These are phyloP conservation scores for Rutstroemia sp. DNA, from an alignment of 2,329 filamentous ascomycete genomes.

Conservation along the genomic window DNA sequence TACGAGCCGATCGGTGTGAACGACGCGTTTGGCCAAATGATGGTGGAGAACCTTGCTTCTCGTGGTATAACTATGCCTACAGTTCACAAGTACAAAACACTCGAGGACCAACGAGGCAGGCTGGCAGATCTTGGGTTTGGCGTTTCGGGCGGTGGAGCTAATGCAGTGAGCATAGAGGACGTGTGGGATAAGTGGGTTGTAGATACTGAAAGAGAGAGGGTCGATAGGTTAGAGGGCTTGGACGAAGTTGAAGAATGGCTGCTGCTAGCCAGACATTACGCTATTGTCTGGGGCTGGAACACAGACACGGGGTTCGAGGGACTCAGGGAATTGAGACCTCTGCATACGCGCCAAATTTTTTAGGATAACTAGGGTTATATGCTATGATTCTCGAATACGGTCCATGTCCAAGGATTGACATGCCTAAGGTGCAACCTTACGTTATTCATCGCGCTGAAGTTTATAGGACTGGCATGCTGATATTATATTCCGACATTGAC, in stretches of 20 bases:
- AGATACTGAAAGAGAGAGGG: constrained; percentile 65
- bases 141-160: constrained; percentile 35
- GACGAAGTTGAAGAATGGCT: constrained; percentile 96
- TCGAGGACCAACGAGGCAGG: constrained; percentile 60
- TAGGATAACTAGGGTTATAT: background rate
- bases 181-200: constrained; percentile 73
- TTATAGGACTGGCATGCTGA: background rate
- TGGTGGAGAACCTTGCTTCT: constrained; percentile 81
- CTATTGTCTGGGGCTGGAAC: constrained; percentile 79
- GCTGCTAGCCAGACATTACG: constrained; percentile 80
- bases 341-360: background rate
- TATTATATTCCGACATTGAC: background rate
- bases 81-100: constrained; percentile 61
- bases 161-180: constrained; percentile 53
- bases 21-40: constrained; percentile 83
- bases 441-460: background rate
- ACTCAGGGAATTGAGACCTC: background rate
- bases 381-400: background rate
- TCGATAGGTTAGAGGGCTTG: constrained; percentile 75
- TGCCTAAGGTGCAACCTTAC: background rate
- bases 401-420: background rate
- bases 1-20: constrained; percentile 85
- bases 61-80: constrained; percentile 82
- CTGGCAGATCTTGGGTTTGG: constrained; percentile 60
- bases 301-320: constrained; percentile 3